phyloP scores from a whole-genome alignment of 768 basidiomycete genomes.

The Leccinum incarnatum region DNA sequence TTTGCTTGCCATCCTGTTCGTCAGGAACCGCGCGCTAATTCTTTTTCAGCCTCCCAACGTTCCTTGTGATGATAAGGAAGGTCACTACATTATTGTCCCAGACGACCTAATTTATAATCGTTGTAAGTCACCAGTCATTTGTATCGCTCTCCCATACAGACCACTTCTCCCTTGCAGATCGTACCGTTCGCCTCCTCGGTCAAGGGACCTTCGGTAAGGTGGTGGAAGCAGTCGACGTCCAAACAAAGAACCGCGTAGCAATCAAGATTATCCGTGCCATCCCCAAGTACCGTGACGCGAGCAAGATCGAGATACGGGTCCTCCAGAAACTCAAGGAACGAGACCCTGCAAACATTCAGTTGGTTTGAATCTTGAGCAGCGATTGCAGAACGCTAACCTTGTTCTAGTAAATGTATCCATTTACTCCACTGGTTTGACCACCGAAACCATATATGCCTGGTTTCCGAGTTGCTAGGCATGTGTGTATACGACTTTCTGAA shows the following conservation, averaged over 20 bases:
- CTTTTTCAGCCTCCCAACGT: slow-evolving; percentile 59
- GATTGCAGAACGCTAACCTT: slow-evolving; percentile 20
- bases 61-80: slow-evolving; percentile 95
- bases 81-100: slow-evolving; percentile 93
- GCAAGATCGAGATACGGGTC: slow-evolving; percentile 96
- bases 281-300: slow-evolving; percentile 97
- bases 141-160: slow-evolving; percentile 9
- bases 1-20: slow-evolving; percentile 10
- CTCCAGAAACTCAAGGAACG: slow-evolving; percentile 86
- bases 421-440: slow-evolving; percentile 94
- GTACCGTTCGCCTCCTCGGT: slow-evolving; percentile 84
- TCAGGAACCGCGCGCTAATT: slow-evolving; percentile 30
- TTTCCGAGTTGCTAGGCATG: slow-evolving; percentile 93
- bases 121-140: slow-evolving; percentile 50
- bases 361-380: slow-evolving; percentile 34
- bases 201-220: slow-evolving; percentile 99
- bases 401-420: slow-evolving; percentile 92
- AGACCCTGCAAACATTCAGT: slow-evolving; percentile 89
- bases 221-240: slow-evolving; percentile 85
- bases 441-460: slow-evolving; percentile 95
- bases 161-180: slow-evolving; percentile 54
- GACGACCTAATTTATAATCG: slow-evolving; percentile 86
- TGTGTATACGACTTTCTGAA: slow-evolving; percentile 99
- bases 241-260: slow-evolving; percentile 76
- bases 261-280: slow-evolving; percentile 99